phyloP scores from a whole-genome alignment of 2,329 filamentous ascomycete genomes.

The Colletotrichum eremochloae region DNA sequence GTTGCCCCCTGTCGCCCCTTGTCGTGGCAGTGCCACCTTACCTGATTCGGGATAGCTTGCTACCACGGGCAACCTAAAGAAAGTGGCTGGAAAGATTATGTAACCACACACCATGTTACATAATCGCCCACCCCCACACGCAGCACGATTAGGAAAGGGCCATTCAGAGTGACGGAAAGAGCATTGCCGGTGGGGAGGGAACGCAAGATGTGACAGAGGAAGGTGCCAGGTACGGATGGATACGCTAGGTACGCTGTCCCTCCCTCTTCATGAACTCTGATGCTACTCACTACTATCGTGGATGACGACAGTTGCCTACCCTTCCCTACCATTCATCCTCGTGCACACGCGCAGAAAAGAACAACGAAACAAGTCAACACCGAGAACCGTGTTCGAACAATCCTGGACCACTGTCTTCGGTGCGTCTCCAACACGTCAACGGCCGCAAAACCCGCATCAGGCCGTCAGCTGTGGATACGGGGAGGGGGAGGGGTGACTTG shows the following conservation, averaged over 20 bases:
- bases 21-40: conserved; percentile 40
- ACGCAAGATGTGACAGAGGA: neutral
- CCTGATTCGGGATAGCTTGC: conserved; percentile 24
- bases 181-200: neutral
- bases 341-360: neutral
- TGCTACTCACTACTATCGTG: neutral
- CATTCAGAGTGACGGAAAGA: conserved; percentile 12
- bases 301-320: too few species aligned
- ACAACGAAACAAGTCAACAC: neutral
- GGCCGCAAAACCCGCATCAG: neutral
- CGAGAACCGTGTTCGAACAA: conserved; percentile 1
- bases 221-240: conserved; percentile 3
- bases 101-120: neutral
- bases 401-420: neutral
- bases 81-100: conserved; percentile 10
- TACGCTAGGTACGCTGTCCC: conserved; percentile 2
- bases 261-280: neutral
- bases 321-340: neutral
- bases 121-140: too few species aligned
- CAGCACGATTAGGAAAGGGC: neutral
- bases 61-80: conserved; percentile 42
- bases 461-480: neutral
- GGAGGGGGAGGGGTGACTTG: conserved; percentile 5
- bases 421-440: neutral
- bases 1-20: conserved; percentile 42